Base-by-base conservation (phyloP, 2,329 filamentous ascomycete genomes). In the Clonostachys chloroleuca region DNA sequence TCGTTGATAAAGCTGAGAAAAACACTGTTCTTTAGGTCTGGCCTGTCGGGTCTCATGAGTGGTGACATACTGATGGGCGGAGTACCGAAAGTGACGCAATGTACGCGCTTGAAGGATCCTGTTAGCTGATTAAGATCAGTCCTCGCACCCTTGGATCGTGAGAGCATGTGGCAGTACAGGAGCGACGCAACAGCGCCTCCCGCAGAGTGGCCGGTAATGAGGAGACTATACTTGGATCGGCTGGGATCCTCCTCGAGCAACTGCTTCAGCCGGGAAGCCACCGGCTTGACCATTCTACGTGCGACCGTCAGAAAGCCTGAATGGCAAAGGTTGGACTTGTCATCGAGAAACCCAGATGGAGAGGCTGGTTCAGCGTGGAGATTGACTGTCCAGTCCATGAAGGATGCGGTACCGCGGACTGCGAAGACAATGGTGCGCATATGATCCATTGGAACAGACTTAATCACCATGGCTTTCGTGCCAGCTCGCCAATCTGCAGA, bases 351-450 rank as follows among this genome's bases (percentile, higher is more conserved):
- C 2, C 78, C 80, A 0, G 59, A 61, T 0, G 90, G 88, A 2
- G 81, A 74, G 0, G 78, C 73, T 0, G 89, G 89, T 0, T 78
- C 81, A 2, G 80, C 80, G 44, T 87, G 81, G 46, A 94, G 76
- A 62, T 95, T 95, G 42, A 94, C 87, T 2, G 86, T 80, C 90
- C 90, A 95, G 66, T 95, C 90, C 70, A 87, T 83, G 55, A 94
- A 87, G 7, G 81, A 87, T 20, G 89, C 82, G 1, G 84, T 90
- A 17, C 90, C 90, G 17, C 90, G 81, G 51, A 95, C 88, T 13
- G 90, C 89, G 57, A 95, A 88, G 12, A 95, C 86, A 47, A 95
- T 85, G 16, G 85, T 84, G 59, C 88, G 82, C 69, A 85, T 83
- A 56, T 89, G 76, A 58, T 94, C 89, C 60, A 91, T 81, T 2